These are phyloP conservation scores for Pythium coloratum DNA, from an alignment of 352 stramenopile genomes.

Conservation along the genomic window DNA sequence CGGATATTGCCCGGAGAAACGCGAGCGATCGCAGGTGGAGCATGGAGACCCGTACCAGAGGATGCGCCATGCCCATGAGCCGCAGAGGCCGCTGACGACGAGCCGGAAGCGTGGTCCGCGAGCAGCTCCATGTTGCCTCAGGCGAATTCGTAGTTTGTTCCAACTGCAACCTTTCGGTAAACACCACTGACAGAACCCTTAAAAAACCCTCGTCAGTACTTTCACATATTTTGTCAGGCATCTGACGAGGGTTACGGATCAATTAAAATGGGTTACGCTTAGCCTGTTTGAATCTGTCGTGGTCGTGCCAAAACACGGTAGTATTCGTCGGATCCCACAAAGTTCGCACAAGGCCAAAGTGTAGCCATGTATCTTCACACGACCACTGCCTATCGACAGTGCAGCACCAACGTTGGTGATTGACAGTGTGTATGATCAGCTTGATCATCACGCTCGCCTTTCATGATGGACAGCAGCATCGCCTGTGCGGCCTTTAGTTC, in stretches of 20 bases:
- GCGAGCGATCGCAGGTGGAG: slow-evolving; percentile 18
- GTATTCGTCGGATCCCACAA: neutral
- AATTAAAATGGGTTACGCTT: neutral
- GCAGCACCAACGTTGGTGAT: too few species aligned
- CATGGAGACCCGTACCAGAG: neutral
- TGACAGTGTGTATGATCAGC: too few species aligned
- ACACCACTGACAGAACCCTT: neutral
- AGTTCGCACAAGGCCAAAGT: neutral
- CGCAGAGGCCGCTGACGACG: neutral
- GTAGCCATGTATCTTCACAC: neutral
- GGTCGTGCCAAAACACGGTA: neutral
- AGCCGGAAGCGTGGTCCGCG: slow-evolving; percentile 2
- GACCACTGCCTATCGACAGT: too few species aligned
- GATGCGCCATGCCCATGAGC: neutral
- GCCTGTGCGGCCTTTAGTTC: too few species aligned
- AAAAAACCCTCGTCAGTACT: too few species aligned
- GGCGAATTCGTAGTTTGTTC: neutral
- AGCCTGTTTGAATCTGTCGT: neutral
- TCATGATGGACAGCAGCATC: too few species aligned
- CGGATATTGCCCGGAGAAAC: slow-evolving; percentile 72
- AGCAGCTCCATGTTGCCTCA: slow-evolving; percentile 15
- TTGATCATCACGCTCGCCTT: too few species aligned
- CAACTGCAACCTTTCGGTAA: slow-evolving; percentile 19
- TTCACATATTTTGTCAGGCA: neutral
- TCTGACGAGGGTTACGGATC: neutral